phyloP scores from a whole-genome alignment of 2,329 filamentous ascomycete genomes.

The Pestalotiopsis sp. region DNA sequence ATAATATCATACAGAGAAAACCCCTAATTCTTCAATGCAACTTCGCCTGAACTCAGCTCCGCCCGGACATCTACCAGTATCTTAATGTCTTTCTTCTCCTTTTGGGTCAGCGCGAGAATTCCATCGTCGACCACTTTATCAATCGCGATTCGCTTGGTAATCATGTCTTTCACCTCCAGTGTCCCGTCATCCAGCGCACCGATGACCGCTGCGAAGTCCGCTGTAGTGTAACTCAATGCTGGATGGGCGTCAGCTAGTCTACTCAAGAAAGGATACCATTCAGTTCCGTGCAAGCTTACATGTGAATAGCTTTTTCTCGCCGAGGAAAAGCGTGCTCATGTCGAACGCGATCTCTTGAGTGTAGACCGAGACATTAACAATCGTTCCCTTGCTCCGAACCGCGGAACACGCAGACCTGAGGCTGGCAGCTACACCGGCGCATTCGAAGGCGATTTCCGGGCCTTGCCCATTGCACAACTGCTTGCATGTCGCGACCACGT shows the following conservation, averaged over 20 bases:
- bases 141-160: constrained; percentile 57
- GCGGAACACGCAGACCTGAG: constrained; percentile 45
- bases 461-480: constrained; percentile 50
- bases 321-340: constrained; percentile 53
- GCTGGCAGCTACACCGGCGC: constrained; percentile 58
- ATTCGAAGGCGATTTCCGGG: constrained; percentile 61
- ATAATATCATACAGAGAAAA: background rate
- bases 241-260: constrained; percentile 10
- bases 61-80: constrained; percentile 50
- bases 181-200: constrained; percentile 45
- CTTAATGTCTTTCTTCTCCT: constrained; percentile 64
- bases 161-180: constrained; percentile 57
- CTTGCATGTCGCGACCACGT: constrained; percentile 44
- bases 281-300: constrained; percentile 10
- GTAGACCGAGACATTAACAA: constrained; percentile 68
- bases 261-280: background rate
- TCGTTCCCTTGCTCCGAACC: constrained; percentile 52
- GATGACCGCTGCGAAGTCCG: constrained; percentile 59
- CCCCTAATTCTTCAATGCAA: too few species aligned
- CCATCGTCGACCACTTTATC: constrained; percentile 58
- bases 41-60: too few species aligned
- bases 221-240: constrained; percentile 32
- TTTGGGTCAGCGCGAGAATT: constrained; percentile 54
- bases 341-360: constrained; percentile 54
- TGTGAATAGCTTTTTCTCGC: constrained; percentile 52